Evolutionary conservation across 257 asterid species (phyloP), one percentile per base, ranked within the genome.

Genomic region (Solanum bulbocastanum): DNA sequence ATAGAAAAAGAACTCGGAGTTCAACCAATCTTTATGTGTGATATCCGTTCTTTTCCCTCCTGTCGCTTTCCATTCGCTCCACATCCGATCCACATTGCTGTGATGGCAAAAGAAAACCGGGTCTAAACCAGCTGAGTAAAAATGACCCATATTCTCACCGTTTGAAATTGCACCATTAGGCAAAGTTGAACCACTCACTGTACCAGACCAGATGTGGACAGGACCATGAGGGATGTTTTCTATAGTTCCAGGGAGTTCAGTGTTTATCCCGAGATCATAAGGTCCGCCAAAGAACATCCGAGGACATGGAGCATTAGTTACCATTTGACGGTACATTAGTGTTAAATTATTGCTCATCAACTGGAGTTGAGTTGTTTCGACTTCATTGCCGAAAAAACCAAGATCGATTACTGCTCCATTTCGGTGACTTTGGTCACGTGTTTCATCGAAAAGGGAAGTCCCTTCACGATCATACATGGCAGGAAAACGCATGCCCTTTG

Each of bases 1-100:
- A 76, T 94, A 94, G 91, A 94, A 94, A 71, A 92, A 27, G 88
- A 94, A 94, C 44, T 91, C 60, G 0, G 96, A 92, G 81, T 92
- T 83, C 8, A 92, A 66, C 89, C 44, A 93, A 23, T 92, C 93
- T 0, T 86, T 40, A 27, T 92, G 92, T 4, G n/a, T 6, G 35
- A 93, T 36, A 18, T 92, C 93, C 20, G 84, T 91, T 0, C 83
- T 56, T 71, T 86, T 86, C 25, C 76, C 87, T 39, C 74, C 78
- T 44, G 10, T 46, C 5, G 27, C 25, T 52, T 83, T 78, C 87
- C 89, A 83, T 46, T 68, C 58, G 1, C 14, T 46, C 87, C 89
- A 87, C 42, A 83, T 73, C 6, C 89, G 49, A 2, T 87, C 87
- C 33, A 87, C 84, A 20, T 87, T 87, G 42, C 65, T 40, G 20